Evolutionary conservation across 1,284 basidiomycete genomes (phyloP).

Genomic region (Ustilago trichophora): DNA sequence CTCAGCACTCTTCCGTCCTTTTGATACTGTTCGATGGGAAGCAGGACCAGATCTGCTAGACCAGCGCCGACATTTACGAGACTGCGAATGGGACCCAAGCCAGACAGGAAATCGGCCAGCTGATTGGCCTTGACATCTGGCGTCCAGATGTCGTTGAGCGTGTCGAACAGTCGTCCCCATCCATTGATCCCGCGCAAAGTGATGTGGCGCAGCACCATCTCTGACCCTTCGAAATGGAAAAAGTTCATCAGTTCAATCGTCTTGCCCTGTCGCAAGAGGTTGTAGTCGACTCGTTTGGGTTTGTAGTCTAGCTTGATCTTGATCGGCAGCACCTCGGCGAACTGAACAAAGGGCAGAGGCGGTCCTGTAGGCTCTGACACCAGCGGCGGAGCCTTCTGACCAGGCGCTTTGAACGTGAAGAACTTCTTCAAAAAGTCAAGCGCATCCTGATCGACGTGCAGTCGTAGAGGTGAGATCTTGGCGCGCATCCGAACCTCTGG

Average conservation of each 20-base stretch:
- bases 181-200: constrained; percentile 88
- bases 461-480: constrained; percentile 74
- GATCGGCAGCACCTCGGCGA: constrained; percentile 85
- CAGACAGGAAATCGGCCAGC: constrained; percentile 95
- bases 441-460: constrained; percentile 98
- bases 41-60: constrained; percentile 89
- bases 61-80: constrained; percentile 93
- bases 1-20: constrained; percentile 92
- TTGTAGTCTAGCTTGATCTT: constrained; percentile 95
- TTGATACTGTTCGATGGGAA: constrained; percentile 96
- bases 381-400: constrained; percentile 43
- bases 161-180: constrained; percentile 85
- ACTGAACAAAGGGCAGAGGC: constrained; percentile 67
- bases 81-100: constrained; percentile 89
- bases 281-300: constrained; percentile 93
- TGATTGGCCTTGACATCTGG: constrained; percentile 99
- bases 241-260: constrained; percentile 99
- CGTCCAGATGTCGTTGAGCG: constrained; percentile 96
- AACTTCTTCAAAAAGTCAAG: constrained; percentile 97
- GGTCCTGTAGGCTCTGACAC: constrained; percentile 1
- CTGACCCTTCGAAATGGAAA: constrained; percentile 98
- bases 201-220: constrained; percentile 94
- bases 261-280: constrained; percentile 79
- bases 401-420: constrained; percentile 79
- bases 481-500: constrained; percentile 77